A percentile compares a stretch with the other conserved stretches of the same genome.
phyloP scores from a whole-genome alignment of 2,329 filamentous ascomycete species.

The Dothiorella sarmentorum region DNA sequence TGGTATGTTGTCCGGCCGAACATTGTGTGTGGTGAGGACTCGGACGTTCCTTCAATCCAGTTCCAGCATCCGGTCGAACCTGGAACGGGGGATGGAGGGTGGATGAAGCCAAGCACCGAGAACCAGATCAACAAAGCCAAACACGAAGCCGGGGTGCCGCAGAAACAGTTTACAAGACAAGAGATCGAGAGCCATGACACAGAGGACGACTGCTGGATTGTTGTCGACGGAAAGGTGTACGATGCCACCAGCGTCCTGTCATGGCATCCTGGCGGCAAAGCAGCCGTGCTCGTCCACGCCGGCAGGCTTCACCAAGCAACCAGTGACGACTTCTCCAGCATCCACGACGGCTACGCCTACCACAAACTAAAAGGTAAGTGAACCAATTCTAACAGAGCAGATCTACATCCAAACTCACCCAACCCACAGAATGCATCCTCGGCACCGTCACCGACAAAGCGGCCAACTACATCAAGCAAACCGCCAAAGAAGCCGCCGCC shows the following conservation, averaged over 20 bases:
- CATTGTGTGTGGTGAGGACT: conserved; percentile 33
- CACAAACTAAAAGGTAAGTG: conserved; percentile 43
- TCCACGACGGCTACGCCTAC: conserved; percentile 52
- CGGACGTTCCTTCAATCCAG: conserved; percentile 33
- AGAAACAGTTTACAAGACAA: conserved; percentile 52
- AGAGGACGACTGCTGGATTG: conserved; percentile 53
- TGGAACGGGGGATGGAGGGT: conserved; percentile 42
- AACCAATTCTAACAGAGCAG: neutral
- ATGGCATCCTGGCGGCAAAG: conserved; percentile 51
- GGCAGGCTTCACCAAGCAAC: conserved; percentile 50
- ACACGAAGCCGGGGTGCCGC: conserved; percentile 43
- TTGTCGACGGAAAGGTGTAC: conserved; percentile 51
- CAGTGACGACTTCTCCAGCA: conserved; percentile 48
- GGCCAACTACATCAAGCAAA: conserved; percentile 45
- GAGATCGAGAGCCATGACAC: conserved; percentile 53
- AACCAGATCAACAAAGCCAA: conserved; percentile 45
- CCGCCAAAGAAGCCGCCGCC: conserved; percentile 41
- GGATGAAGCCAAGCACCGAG: conserved; percentile 50
- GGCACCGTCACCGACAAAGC: conserved; percentile 51
- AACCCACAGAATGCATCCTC: conserved; percentile 46
- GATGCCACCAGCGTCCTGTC: conserved; percentile 47
- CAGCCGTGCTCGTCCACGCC: conserved; percentile 48
- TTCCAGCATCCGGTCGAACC: conserved; percentile 50
- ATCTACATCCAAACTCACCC: conserved; percentile 1
- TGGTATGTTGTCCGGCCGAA: conserved; percentile 47